Base-by-base conservation (phyloP, 2,329 filamentous ascomycete species). In the Talaromyces islandicus region DNA sequence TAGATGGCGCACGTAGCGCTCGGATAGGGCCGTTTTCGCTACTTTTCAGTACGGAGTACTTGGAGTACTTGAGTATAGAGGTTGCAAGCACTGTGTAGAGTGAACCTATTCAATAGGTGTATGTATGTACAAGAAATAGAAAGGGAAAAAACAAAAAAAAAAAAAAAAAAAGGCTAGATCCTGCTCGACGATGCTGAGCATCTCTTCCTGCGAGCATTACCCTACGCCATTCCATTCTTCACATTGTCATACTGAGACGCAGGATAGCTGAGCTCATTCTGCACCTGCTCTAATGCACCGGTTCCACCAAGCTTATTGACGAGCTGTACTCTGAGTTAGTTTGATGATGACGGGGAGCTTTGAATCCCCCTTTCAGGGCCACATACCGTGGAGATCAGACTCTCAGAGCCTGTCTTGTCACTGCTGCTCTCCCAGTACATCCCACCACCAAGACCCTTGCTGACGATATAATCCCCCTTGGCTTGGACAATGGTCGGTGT, bases 361-460 rank as follows among this genome's bases (percentile, higher is more conserved):
- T 7, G n/a, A 56, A 24, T 7, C 19, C 19, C 14, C 11, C 4
- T 27, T 1, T 2, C 48, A 51, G 3, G 48, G 21, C 9, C 24
- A 64, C 70, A 58, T 63, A 76, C 74, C 46, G 82, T 86, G 7
- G 74, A 77, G 59, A 92, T 91, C 69, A 97, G 71, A 67, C 90
- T 93, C 0, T 81, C 78, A 11, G 73, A 74, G 0, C 85, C 86
- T 2, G 75, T 70, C 70, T 86, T 87, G 72, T 97, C 93, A 0
- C 85, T 87, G 68, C 88, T 93, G 67, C 86, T 90, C 77, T 97
- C 92, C 90, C 90, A 95, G 91, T 91, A 97, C 92, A 97, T 97
- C n/a, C 84, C 91, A 19, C 93, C 93, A 1, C 92, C 92, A 0
- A 97, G 81, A 0, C 84, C 80, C 51, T 82, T 78, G 21, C 83